These are phyloP conservation scores for Botrytis galanthina DNA, from an alignment of 2,329 filamentous ascomycete genomes.

Conservation along the genomic window DNA sequence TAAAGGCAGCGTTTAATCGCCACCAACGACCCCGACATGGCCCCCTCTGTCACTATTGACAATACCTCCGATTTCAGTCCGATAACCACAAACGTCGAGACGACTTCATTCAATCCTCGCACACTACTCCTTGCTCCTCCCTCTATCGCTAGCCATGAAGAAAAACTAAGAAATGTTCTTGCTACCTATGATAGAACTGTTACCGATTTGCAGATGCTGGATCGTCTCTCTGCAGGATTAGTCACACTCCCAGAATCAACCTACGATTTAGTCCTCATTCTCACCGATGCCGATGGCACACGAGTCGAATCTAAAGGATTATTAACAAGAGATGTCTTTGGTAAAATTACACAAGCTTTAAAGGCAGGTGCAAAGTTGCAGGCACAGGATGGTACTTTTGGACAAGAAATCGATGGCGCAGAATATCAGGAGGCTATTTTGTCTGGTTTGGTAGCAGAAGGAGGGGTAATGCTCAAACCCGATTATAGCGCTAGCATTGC, in stretches of 20 bases:
- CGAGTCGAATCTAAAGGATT: conserved; percentile 60
- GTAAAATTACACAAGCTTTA: conserved; percentile 66
- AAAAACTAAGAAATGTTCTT: conserved; percentile 69
- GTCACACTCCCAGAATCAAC: conserved; percentile 71
- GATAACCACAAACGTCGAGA: conserved; percentile 26
- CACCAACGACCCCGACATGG: conserved; percentile 28
- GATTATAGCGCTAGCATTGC: conserved; percentile 45
- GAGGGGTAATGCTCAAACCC: conserved; percentile 71
- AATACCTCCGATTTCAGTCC: conserved; percentile 37
- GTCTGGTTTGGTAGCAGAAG: conserved; percentile 67
- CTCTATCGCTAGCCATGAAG: conserved; percentile 81
- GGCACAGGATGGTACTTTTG: conserved; percentile 66
- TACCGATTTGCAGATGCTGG: conserved; percentile 96
- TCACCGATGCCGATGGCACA: conserved; percentile 73
- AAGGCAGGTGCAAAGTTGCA: conserved; percentile 65
- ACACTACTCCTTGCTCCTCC: conserved; percentile 88
- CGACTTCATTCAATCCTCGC: conserved; percentile 42
- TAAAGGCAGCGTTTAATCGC: not conserved
- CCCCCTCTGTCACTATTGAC: conserved; percentile 37
- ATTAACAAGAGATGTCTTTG: conserved; percentile 66
- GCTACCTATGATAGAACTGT: conserved; percentile 68
- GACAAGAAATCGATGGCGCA: conserved; percentile 40
- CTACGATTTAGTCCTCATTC: conserved; percentile 82
- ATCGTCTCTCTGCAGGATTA: conserved; percentile 80
- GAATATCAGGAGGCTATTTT: conserved; percentile 78